phyloP scores from a whole-genome alignment of 805 yeast species.

The Ogataea paraovalis region DNA sequence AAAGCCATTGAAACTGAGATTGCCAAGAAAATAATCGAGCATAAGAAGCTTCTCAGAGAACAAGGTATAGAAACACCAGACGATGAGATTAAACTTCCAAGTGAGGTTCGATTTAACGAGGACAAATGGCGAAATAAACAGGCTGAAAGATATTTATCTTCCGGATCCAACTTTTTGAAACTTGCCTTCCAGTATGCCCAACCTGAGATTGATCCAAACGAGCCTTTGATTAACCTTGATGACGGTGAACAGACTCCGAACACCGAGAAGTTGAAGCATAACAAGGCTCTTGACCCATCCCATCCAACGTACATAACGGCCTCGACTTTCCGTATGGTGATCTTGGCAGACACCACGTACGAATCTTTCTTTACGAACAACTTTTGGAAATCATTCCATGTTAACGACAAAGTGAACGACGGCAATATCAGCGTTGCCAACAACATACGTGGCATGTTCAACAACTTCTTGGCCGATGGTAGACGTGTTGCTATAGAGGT shows the following conservation, averaged over 20 bases:
- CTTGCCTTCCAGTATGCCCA: constrained; percentile 88
- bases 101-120: constrained; percentile 59
- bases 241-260: constrained; percentile 22
- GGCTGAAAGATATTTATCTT: constrained; percentile 75
- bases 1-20: constrained; percentile 60
- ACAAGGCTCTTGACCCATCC: constrained; percentile 78
- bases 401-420: constrained; percentile 48
- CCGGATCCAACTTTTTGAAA: constrained; percentile 83
- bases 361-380: constrained; percentile 77
- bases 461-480: constrained; percentile 89
- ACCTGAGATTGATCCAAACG: constrained; percentile 49
- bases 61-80: constrained; percentile 27
- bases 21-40: constrained; percentile 55
- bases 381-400: constrained; percentile 62
- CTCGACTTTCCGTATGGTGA: constrained; percentile 91
- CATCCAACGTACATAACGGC: constrained; percentile 70
- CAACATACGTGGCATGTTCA: constrained; percentile 81
- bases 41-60: constrained; percentile 31
- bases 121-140: constrained; percentile 60
- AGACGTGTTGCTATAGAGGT: constrained; percentile 87
- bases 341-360: constrained; percentile 89
- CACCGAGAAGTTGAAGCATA: constrained; percentile 46
- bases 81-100: constrained; percentile 48
- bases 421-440: constrained; percentile 35
- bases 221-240: constrained; percentile 41